Evolutionary conservation across 2,329 filamentous ascomycete genomes (phyloP).

Genomic region (Orbilia javanica): DNA sequence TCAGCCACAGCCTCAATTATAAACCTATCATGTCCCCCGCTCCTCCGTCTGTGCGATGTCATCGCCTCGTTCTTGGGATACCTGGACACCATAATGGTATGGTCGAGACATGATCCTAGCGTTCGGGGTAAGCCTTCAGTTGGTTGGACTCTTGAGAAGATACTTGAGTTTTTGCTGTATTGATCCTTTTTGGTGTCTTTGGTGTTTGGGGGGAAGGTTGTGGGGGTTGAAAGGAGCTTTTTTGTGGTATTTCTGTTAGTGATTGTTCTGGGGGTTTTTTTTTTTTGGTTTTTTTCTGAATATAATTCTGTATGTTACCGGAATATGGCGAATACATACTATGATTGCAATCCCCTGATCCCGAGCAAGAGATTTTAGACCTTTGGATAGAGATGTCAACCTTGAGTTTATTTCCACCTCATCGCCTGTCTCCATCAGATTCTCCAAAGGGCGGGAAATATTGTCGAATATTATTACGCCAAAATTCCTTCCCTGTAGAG

Average conservation of each 20-base stretch:
- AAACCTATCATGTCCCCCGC: conserved; percentile 32
- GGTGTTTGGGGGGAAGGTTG: not conserved
- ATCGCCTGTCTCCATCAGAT: conserved; percentile 28
- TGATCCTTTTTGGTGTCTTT: conserved; percentile 30
- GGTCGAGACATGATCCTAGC: conserved; percentile 27
- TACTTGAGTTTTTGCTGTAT: conserved; percentile 27
- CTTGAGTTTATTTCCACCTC: conserved; percentile 25
- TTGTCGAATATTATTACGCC: conserved; percentile 44
- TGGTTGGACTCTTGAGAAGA: conserved; percentile 33
- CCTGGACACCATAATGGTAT: conserved; percentile 35
- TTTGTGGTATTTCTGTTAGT: not conserved
- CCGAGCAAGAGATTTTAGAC: conserved; percentile 27
- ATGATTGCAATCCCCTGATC: conserved; percentile 41
- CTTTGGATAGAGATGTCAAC: conserved; percentile 22
- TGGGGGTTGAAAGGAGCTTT: conserved; percentile 45
- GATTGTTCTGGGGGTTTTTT: too few relatives aligned
- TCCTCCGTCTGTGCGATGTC: conserved; percentile 29
- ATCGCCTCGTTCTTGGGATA: conserved; percentile 32
- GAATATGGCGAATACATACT: not conserved
- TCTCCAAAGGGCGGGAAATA: conserved; percentile 44
- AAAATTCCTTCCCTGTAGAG: not conserved
- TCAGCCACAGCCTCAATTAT: conserved; percentile 36
- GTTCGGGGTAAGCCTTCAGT: conserved; percentile 36
- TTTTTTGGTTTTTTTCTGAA: not conserved
- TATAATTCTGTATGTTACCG: not conserved